Evolutionary conservation across 441 rosid genomes (phyloP).

Genomic region (Bocquillonia castaneifolia): DNA sequence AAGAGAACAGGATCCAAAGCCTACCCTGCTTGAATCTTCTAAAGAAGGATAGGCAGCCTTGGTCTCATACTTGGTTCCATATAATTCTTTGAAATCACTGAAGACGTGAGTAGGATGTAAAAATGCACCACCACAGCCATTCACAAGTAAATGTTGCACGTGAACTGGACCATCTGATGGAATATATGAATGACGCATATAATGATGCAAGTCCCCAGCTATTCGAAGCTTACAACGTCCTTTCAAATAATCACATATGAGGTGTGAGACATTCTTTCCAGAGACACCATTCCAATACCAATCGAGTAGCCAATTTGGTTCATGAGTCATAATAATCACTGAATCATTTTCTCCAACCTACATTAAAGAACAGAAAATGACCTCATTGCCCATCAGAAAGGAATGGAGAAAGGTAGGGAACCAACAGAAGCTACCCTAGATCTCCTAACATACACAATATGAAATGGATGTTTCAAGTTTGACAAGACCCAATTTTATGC

Average conservation of each 20-base stretch:
- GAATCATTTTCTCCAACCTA: conserved; percentile 78
- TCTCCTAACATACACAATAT: neutral
- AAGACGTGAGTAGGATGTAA: conserved; percentile 98
- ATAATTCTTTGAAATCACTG: conserved; percentile 54
- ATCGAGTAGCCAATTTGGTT: conserved; percentile 98
- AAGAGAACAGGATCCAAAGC: neutral
- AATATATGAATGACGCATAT: conserved; percentile 87
- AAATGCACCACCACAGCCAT: conserved; percentile 99
- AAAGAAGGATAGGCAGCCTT: conserved; percentile 92
- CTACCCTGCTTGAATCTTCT: conserved; percentile 97
- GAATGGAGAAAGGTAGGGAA: neutral
- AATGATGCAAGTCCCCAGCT: conserved; percentile 98
- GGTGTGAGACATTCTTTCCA: conserved; percentile 79
- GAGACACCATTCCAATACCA: conserved; percentile 82
- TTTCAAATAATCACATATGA: conserved; percentile 72
- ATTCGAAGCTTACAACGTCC: conserved; percentile 95
- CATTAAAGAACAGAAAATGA: conserved; percentile 14
- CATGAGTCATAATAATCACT: conserved; percentile 88
- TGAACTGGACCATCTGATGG: conserved; percentile 69
- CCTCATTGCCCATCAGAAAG: conserved; percentile 4
- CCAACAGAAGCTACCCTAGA: conserved; percentile 1
- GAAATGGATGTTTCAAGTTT: neutral
- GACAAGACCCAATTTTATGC: neutral
- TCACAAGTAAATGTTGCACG: conserved; percentile 91
- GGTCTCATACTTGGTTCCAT: conserved; percentile 68